Base-by-base conservation (phyloP, 768 basidiomycete genomes). In the Russula sp. region DNA sequence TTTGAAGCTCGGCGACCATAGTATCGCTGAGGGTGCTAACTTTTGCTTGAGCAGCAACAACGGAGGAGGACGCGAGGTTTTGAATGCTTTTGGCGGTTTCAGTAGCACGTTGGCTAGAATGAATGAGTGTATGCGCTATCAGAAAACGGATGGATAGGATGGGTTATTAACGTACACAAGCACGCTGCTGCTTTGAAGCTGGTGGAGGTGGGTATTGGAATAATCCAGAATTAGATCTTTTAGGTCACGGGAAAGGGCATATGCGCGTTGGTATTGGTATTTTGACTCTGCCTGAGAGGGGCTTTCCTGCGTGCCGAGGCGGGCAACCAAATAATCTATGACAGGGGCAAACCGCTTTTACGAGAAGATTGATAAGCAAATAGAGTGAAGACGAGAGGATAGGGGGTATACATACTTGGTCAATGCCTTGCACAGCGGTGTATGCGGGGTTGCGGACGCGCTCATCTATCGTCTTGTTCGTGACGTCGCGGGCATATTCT, bases 211-310 rank as follows among this genome's bases (percentile, higher is more conserved):
- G 65, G 89, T 86, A 56, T 80, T 78, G 4, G 89, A 87, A 70
- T 86, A 87, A 34, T 77, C 81, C 64, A 80, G 81, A 49, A 90
- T 69, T 69, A 86, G 82, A 67, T 84, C 84, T 63, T 78, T 80
- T 64, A 90, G 77, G 47, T 82, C 82, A 68, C 79, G 81, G 37
- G 88, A 86, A 55, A 93, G 80, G 42, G 78, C 77, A 64, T 82
- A 77, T 51, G 82, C 88, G 52, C 90, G 88, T 71, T 89, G 88
- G 70, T 89, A 89, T 75, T 92, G 91, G 68, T 84, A 89, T 72
- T 88, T 82, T 50, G 80, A 75, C 66, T 85, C 81, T 11, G 79
- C 77, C 11, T 81, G 75, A 6, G 77, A 76, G 35, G 82, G 76
- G 18, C 77, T 77, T 39, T 80, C 78, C 53, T 83, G 75, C 51